Conservation (phyloP, 1,284 basidiomycete genomes). For the Chondrostereum purpureum region DNA sequence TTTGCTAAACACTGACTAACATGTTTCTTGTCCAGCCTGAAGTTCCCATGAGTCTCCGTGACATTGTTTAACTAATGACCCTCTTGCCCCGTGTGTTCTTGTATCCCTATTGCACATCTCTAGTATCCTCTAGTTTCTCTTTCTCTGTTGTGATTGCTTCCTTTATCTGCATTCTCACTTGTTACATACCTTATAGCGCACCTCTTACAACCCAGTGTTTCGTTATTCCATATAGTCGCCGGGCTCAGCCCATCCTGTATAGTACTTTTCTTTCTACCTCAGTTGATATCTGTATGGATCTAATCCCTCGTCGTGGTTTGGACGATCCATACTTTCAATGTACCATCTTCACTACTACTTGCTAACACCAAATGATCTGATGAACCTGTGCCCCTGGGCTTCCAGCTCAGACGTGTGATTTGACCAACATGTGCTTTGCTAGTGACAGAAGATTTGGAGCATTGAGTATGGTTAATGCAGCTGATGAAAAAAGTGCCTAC, state of each 20-base stretch:
- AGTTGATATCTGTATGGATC: slow-evolving; percentile 24
- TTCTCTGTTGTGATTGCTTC: slow-evolving; percentile 24
- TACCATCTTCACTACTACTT: slow-evolving; percentile 72
- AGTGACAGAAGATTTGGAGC: no score
- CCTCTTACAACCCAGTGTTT: slow-evolving; percentile 53
- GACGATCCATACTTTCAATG: slow-evolving; percentile 64
- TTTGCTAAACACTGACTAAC: slow-evolving; percentile 11
- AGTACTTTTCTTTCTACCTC: slow-evolving; percentile 51
- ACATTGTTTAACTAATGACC: slow-evolving; percentile 65
- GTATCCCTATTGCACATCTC: slow-evolving; percentile 69
- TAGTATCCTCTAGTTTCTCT: slow-evolving; percentile 9
- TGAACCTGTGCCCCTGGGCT: slow-evolving; percentile 28
- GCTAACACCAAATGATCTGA: slow-evolving; percentile 29
- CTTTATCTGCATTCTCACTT: slow-evolving; percentile 28
- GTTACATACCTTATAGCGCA: slow-evolving; percentile 64
- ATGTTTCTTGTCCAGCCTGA: slow-evolving; percentile 53
- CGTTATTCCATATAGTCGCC: slow-evolving; percentile 49
- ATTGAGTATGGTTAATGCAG: no score
- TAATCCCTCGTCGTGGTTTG: slow-evolving; percentile 22
- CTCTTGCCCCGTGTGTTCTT: slow-evolving; percentile 45
- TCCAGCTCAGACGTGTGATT: slow-evolving; percentile 65
- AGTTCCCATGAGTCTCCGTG: slow-evolving; percentile 81
- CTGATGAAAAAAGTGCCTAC: slow-evolving; percentile 35
- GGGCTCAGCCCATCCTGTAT: slow-evolving; percentile 59
- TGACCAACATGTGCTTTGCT: slow-evolving; percentile 66